Conservation (phyloP, 768 basidiomycete species). For the Kwoniella heveanensis region DNA sequence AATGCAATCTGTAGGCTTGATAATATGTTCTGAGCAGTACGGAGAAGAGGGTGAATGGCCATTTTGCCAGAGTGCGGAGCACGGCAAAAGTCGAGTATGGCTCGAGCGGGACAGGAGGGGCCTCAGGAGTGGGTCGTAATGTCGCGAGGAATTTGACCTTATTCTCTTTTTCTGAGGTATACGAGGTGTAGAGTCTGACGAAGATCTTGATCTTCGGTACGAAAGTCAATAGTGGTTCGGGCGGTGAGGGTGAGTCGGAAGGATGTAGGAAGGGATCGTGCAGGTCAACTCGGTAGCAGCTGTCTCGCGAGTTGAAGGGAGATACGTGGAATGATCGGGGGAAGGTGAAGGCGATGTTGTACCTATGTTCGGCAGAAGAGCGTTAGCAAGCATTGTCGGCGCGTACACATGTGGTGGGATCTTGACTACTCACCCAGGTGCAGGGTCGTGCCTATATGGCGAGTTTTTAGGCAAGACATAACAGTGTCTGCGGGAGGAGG, state of each 20-base stretch:
- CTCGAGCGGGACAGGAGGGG: conserved; percentile 55
- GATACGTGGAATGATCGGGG: conserved; percentile 73
- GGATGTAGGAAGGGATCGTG: conserved; percentile 59
- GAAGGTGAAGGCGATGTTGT: conserved; percentile 69
- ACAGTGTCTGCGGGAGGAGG: conserved; percentile 23
- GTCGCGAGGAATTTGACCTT: conserved; percentile 64
- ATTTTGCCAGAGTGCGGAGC: conserved; percentile 57
- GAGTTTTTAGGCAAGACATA: conserved; percentile 32
- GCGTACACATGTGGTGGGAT: neutral
- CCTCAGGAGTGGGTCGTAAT: conserved; percentile 58
- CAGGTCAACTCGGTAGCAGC: conserved; percentile 67
- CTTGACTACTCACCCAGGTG: conserved; percentile 12
- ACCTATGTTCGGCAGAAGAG: conserved; percentile 8
- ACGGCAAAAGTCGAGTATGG: conserved; percentile 5
- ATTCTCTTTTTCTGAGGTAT: conserved; percentile 22
- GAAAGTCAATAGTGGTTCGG: conserved; percentile 18
- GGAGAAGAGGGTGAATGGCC: conserved; percentile 64
- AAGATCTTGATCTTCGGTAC: conserved; percentile 32
- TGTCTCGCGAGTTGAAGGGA: conserved; percentile 72
- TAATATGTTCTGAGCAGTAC: conserved; percentile 67
- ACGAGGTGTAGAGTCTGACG: conserved; percentile 47
- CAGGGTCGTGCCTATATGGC: conserved; percentile 10
- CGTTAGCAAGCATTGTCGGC: neutral
- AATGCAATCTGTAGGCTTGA: conserved; percentile 67
- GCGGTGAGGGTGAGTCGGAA: conserved; percentile 5